Evolutionary conservation across 257 asterid species (phyloP).

Genomic region (Salvia rosmarinus): DNA sequence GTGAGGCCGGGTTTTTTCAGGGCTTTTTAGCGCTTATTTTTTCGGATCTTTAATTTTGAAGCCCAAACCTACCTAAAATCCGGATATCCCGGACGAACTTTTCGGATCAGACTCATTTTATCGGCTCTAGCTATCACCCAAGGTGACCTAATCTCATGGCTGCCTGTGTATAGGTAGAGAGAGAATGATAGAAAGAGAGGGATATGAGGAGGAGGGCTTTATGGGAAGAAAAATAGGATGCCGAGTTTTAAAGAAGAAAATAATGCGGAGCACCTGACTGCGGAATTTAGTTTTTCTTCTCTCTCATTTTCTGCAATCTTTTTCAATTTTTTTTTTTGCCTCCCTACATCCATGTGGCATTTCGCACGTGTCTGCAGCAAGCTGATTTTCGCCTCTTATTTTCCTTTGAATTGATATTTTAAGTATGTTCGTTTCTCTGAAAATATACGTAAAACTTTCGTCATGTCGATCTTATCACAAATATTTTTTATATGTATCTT

Average conservation of each 20-base stretch:
- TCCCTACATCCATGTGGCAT: constrained; percentile 28
- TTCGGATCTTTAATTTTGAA: too few species aligned
- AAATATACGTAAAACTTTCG: too few species aligned
- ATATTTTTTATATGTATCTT: too few species aligned
- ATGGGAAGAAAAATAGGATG: constrained; percentile 39
- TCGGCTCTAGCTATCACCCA: too few species aligned
- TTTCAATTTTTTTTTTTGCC: neutral
- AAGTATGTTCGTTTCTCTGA: neutral
- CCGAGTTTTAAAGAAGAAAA: constrained; percentile 44
- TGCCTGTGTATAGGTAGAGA: constrained; percentile 25
- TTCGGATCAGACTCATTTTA: too few species aligned
- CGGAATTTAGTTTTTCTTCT: constrained; percentile 11
- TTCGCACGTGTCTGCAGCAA: constrained; percentile 30
- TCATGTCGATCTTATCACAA: too few species aligned
- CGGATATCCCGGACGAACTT: too few species aligned
- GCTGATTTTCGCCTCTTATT: neutral
- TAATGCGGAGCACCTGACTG: constrained; percentile 42
- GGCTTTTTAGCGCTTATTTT: too few species aligned
- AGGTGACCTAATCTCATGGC: too few species aligned
- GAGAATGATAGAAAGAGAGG: constrained; percentile 6
- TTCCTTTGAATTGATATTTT: neutral
- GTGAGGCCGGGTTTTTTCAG: too few species aligned
- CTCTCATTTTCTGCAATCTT: neutral
- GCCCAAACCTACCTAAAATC: too few species aligned
- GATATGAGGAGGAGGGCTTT: constrained; percentile 30